Evolutionary conservation across 768 basidiomycete species (phyloP).

Genomic region (Kwoniella heveanensis): DNA sequence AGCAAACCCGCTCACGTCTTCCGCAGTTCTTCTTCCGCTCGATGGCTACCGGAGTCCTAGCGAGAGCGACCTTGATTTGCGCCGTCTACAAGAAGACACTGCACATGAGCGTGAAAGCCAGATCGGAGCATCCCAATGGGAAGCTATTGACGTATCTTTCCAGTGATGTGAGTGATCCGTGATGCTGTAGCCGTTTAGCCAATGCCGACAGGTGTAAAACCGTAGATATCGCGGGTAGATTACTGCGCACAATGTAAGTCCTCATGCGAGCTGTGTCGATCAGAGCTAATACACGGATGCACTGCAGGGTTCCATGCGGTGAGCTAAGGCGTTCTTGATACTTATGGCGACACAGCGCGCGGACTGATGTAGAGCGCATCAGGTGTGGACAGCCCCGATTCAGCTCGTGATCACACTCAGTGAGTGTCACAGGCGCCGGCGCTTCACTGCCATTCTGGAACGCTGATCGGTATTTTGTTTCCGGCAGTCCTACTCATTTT

Average conservation of each 20-base stretch:
- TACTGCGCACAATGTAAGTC: slow-evolving; percentile 64
- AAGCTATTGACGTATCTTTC: slow-evolving; percentile 55
- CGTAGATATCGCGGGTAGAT: slow-evolving; percentile 52
- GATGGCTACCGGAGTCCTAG: slow-evolving; percentile 50
- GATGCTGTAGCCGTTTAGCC: no score
- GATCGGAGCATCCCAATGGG: slow-evolving; percentile 55
- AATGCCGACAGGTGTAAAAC: no score
- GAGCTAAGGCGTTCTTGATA: no score
- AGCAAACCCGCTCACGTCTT: no score
- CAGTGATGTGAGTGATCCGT: slow-evolving; percentile 63
- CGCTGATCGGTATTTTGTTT: no score
- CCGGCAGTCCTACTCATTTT: slow-evolving; percentile 20
- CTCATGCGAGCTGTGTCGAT: not conserved
- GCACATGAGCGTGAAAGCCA: slow-evolving; percentile 22
- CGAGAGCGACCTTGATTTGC: slow-evolving; percentile 48
- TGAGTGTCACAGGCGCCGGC: no score
- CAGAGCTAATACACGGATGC: not conserved
- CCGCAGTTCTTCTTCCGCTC: slow-evolving; percentile 55
- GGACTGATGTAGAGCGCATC: not conserved
- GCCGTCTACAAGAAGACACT: slow-evolving; percentile 43
- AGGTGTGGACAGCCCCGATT: slow-evolving; percentile 71
- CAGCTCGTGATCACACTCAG: slow-evolving; percentile 64
- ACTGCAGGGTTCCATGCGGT: slow-evolving; percentile 59
- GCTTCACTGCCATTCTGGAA: no score
- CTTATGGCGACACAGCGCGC: no score